Evolutionary conservation across 2,329 filamentous ascomycete genomes (phyloP).

Genomic region (Fusarium acutatum): DNA sequence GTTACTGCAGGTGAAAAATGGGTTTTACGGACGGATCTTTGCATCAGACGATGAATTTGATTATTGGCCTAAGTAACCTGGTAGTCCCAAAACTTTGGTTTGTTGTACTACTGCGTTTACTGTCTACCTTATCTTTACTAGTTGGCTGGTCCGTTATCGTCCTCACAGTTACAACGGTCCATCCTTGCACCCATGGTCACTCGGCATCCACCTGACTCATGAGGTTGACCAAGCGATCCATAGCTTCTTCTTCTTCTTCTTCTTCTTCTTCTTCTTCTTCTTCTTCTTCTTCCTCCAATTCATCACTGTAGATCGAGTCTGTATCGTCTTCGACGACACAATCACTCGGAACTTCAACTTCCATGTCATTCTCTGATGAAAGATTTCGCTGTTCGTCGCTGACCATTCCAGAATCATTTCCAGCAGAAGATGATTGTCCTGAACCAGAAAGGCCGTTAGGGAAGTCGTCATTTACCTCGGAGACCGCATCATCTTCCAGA

Average conservation of each 20-base stretch:
- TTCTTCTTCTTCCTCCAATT: slow-evolving; percentile 5
- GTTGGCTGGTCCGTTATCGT: neutral
- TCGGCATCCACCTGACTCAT: neutral
- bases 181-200: neutral
- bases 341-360: neutral
- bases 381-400: neutral
- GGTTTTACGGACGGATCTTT: slow-evolving; percentile 87
- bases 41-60: slow-evolving; percentile 61
- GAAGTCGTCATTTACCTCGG: neutral
- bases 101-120: neutral
- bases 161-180: neutral
- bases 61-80: neutral
- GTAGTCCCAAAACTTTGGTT: neutral
- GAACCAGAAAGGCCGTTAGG: neutral
- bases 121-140: neutral
- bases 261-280: slow-evolving; percentile 14
- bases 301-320: neutral
- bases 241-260: slow-evolving; percentile 18
- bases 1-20: slow-evolving; percentile 87
- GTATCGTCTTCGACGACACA: neutral
- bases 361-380: neutral
- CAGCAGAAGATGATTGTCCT: neutral
- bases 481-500: neutral
- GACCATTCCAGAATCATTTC: neutral
- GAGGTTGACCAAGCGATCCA: slow-evolving; percentile 34